Evolutionary conservation across 225 moss, liverwort and hornwort genomes (phyloP), one percentile per base, ranked within the genome.

Genomic region (Asterella californica): DNA sequence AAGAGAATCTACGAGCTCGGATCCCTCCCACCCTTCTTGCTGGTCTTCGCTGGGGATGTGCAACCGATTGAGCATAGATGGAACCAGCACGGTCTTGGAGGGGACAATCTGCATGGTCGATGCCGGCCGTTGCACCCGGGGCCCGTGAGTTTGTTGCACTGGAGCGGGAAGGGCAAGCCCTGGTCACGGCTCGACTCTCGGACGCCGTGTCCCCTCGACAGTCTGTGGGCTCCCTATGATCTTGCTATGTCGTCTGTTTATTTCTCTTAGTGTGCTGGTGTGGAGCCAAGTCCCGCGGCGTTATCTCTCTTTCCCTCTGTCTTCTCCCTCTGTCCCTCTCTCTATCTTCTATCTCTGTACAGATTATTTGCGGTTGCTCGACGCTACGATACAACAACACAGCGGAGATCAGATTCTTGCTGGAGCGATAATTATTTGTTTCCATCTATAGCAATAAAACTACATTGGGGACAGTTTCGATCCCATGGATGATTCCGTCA

Each of bases 111-210:
- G 38, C 88, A 93, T 79, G 95, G 95, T 14, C 79, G 87, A 79
- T 95, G 95, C 78, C 87, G 93, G 53, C 84, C 90, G n/a, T 78
- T 95, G 77, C 93, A 95, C 73, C 95, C 95, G 33, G 95, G 95
- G 9, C 93, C 95, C 30, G 95, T 93, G 42, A 95, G 95, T 78
- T 86, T 95, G 82, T 83, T 95, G 87, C 95, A 95, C 73, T 95
- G 95, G 95, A 95, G 95, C 80, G 95, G 95, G 72, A 93, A 95
- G 81, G 93, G 95, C 62, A 95, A 95, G 71, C 88, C 88, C 6
- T 88, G 88, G 88, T 17, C 81, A 70, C 77, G 88, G 18, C 75
- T 88, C 36, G 88, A 88, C 72, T 62, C 69, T n/a, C 80, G 69
- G 48, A 46, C 78, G 8, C 53, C 88, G 2, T 88, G 88, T 33